These are phyloP conservation scores for Paulownia fortunei DNA, from an alignment of 257 asterid species.

Conservation along the genomic window DNA sequence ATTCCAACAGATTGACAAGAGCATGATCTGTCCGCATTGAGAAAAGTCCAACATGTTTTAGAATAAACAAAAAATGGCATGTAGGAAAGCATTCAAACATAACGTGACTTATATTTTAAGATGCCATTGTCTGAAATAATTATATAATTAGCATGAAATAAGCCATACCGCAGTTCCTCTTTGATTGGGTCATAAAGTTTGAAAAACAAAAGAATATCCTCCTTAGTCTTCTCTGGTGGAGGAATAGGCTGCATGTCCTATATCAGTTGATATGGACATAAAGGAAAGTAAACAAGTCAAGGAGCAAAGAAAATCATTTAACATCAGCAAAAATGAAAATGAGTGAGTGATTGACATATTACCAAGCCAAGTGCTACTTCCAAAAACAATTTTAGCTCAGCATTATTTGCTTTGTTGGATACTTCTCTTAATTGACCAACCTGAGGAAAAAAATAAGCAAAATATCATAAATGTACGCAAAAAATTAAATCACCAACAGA, in stretches of 20 bases:
- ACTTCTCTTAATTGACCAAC: conserved; percentile 84
- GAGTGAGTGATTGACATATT: conserved; percentile 28
- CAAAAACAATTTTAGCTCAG: conserved; percentile 75
- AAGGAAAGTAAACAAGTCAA: conserved; percentile 15
- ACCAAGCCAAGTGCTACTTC: conserved; percentile 77
- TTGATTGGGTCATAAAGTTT: conserved; percentile 74
- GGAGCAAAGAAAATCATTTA: conserved; percentile 18
- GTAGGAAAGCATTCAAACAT: conserved; percentile 1
- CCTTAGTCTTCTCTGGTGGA: conserved; percentile 69
- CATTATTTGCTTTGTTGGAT: conserved; percentile 69
- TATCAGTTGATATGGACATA: conserved; percentile 22
- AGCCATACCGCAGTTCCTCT: conserved; percentile 64
- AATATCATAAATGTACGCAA: conserved; percentile 23
- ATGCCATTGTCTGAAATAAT: neutral
- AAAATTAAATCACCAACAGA: neutral
- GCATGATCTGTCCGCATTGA: neutral
- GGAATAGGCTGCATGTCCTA: conserved; percentile 69
- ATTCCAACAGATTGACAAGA: neutral
- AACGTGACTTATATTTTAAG: conserved; percentile 1
- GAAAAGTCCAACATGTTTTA: conserved; percentile 15
- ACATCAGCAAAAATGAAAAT: conserved; percentile 22
- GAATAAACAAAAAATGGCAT: neutral
- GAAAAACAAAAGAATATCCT: conserved; percentile 76
- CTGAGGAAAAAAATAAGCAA: conserved; percentile 41
- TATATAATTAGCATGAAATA: conserved; percentile 28